These are phyloP conservation scores for Fusarium ramigenum DNA, from an alignment of 2,329 filamentous ascomycete genomes.

Conservation along the genomic window DNA sequence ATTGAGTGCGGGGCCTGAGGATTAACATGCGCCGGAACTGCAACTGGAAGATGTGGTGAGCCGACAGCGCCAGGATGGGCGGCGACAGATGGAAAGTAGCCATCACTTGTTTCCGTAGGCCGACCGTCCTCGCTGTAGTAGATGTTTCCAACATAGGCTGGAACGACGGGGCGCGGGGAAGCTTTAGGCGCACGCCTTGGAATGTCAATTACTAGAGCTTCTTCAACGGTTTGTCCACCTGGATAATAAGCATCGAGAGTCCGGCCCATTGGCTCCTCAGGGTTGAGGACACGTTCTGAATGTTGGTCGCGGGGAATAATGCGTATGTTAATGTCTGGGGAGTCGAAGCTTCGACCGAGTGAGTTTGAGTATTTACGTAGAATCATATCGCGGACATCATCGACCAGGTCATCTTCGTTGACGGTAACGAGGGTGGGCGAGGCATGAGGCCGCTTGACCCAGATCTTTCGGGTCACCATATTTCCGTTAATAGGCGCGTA, in stretches of 20 bases:
- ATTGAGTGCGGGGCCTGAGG: conserved; percentile 69
- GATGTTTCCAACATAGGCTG: conserved; percentile 54
- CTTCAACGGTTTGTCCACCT: conserved; percentile 85
- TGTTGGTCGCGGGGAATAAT: conserved; percentile 76
- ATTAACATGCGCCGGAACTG: conserved; percentile 51
- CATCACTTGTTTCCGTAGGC: conserved; percentile 74
- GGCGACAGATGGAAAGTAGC: conserved; percentile 82
- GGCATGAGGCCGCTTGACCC: conserved; percentile 88
- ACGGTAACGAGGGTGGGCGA: conserved; percentile 90
- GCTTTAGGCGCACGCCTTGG: conserved; percentile 82
- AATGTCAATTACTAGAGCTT: conserved; percentile 91
- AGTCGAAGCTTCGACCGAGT: conserved; percentile 86
- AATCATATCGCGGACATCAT: conserved; percentile 93
- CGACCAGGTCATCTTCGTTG: conserved; percentile 88
- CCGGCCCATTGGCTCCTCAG: conserved; percentile 83
- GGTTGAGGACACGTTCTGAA: conserved; percentile 76
- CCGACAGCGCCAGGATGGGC: conserved; percentile 52
- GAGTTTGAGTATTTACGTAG: conserved; percentile 94
- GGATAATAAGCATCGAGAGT: conserved; percentile 86
- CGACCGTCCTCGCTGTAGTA: conserved; percentile 70
- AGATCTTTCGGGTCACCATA: conserved; percentile 83
- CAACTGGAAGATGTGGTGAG: conserved; percentile 53
- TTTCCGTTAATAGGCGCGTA: conserved; percentile 52
- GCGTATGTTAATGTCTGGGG: conserved; percentile 85
- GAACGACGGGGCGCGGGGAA: conserved; percentile 63